These are phyloP conservation scores for Saprolegnia parasitica DNA, from an alignment of 352 stramenopile genomes.

Conservation along the genomic window DNA sequence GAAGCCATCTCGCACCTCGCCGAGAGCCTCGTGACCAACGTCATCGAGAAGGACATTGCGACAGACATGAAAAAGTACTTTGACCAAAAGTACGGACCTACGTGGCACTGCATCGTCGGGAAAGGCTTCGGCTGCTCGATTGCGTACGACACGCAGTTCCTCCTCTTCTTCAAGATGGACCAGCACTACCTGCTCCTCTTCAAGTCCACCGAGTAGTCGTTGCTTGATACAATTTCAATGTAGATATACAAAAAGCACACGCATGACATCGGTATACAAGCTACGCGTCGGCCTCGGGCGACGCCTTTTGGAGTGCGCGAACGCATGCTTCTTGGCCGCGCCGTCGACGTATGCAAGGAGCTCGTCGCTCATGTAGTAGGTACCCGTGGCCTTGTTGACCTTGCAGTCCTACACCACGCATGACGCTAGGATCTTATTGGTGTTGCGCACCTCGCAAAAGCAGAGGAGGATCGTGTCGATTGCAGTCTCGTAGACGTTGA, in stretches of 20 bases:
- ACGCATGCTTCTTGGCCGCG: constrained; percentile 73
- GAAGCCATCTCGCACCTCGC: constrained; percentile 49
- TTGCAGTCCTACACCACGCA: constrained; percentile 45
- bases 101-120: constrained; percentile 93
- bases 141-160: constrained; percentile 85
- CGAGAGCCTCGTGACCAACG: constrained; percentile 39
- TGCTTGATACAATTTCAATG: not conserved
- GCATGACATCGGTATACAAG: not conserved
- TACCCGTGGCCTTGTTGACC: constrained; percentile 66
- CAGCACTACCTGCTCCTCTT: constrained; percentile 81
- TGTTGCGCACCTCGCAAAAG: constrained; percentile 52
- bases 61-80: constrained; percentile 99
- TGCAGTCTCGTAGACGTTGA: constrained; percentile 74
- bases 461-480: constrained; percentile 85
- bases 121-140: constrained; percentile 88
- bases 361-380: constrained; percentile 83
- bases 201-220: constrained; percentile 61
- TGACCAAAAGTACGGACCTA: constrained; percentile 93
- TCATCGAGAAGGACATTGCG: constrained; percentile 93
- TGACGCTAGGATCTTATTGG: not conserved
- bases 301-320: constrained; percentile 36
- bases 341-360: constrained; percentile 75
- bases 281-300: not conserved
- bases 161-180: constrained; percentile 84
- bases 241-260: not conserved